Conservation (phyloP, 2,329 filamentous ascomycete species). For the Plectosphaerella sp. region DNA sequence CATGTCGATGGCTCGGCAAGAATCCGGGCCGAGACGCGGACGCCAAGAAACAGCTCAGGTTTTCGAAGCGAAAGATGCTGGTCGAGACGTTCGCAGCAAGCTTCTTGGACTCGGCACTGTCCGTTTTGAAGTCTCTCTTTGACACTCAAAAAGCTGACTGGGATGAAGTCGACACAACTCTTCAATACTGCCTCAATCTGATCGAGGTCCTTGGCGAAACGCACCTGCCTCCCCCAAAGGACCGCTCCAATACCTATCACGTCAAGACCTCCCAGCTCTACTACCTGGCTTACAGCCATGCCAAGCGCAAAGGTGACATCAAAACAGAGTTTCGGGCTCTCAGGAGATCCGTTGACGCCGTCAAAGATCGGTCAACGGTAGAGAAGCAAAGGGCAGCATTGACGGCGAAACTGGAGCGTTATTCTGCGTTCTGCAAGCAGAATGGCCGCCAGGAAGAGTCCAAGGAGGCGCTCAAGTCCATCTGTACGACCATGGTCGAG, state of each 20-base stretch:
- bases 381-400: constrained; percentile 60
- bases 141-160: constrained; percentile 43
- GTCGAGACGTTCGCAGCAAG: constrained; percentile 48
- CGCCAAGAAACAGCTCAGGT: constrained; percentile 55
- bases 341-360: constrained; percentile 58
- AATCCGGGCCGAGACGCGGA: constrained; percentile 44
- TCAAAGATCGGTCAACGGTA: constrained; percentile 46
- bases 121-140: constrained; percentile 49
- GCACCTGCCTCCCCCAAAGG: constrained; percentile 18
- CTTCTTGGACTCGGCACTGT: constrained; percentile 56
- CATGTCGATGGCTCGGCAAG: constrained; percentile 58
- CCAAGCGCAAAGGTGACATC: constrained; percentile 25
- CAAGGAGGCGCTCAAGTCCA: constrained; percentile 50
- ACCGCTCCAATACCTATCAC: constrained; percentile 40
- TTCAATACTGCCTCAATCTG: constrained; percentile 52
- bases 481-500: constrained; percentile 58
- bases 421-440: constrained; percentile 56
- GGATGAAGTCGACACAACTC: constrained; percentile 50
- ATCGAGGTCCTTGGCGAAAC: constrained; percentile 46
- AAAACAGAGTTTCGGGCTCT: constrained; percentile 49
- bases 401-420: constrained; percentile 59
- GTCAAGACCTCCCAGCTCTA: constrained; percentile 70
- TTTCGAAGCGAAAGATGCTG: constrained; percentile 54
- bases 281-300: constrained; percentile 49
- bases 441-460: constrained; percentile 52